Evolutionary conservation across 2,329 filamentous ascomycete genomes (phyloP).

Genomic region (Septoria petroselini): DNA sequence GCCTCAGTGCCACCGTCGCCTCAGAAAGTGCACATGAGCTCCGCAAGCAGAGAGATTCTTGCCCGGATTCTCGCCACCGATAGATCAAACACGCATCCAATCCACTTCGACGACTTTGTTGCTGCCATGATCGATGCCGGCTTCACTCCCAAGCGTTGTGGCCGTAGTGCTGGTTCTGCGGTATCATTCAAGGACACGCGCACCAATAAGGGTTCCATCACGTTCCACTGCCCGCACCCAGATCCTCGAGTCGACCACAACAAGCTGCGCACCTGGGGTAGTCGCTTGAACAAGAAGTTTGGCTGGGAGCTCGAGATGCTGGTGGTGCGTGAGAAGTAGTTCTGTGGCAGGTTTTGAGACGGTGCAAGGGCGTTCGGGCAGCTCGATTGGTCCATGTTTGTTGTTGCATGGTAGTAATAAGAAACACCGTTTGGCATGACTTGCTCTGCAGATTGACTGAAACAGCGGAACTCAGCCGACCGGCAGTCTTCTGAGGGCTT

Average conservation of each 20-base stretch:
- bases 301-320: constrained; percentile 14
- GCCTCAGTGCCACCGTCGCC: not conserved
- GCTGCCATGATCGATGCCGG: constrained; percentile 13
- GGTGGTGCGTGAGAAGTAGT: not conserved
- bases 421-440: too few relatives aligned
- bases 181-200: constrained; percentile 12
- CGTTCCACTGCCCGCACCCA: constrained; percentile 15
- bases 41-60: constrained; percentile 5
- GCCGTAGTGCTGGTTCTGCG: constrained; percentile 9
- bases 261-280: constrained; percentile 16
- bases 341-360: too few relatives aligned
- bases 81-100: not conserved
- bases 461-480: too few relatives aligned
- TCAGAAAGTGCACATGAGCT: not conserved
- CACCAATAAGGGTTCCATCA: constrained; percentile 3
- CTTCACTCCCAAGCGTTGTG: constrained; percentile 7
- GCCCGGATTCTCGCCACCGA: constrained; percentile 9
- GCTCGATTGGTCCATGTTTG: too few relatives aligned
- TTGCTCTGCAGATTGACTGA: too few relatives aligned
- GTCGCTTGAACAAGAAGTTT: constrained; percentile 11
- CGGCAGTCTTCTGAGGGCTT: too few relatives aligned
- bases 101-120: constrained; percentile 14
- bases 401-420: too few relatives aligned
- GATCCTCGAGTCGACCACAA: constrained; percentile 13
- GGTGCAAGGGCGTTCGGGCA: too few relatives aligned